A percentile compares a stretch with the other conserved stretches of the same genome.
Evolutionary conservation across 345 rosid species (phyloP).

Genomic region (Gossypium herbaceum): DNA sequence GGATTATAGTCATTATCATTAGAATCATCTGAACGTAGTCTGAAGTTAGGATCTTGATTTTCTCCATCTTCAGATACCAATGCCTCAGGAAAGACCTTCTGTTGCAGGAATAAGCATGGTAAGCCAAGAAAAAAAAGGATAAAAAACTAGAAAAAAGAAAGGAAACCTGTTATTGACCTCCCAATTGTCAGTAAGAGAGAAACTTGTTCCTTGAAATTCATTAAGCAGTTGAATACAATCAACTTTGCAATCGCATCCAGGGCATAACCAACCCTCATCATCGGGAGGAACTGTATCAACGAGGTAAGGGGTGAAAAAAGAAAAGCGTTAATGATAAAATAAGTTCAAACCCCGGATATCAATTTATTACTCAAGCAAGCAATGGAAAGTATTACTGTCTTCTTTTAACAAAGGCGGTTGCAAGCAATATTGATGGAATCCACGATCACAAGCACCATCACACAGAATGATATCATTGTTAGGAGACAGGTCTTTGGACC

Average conservation of each 20-base stretch:
- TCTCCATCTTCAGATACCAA: constrained; percentile 48
- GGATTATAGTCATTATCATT: constrained; percentile 79
- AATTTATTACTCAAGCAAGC: constrained; percentile 20
- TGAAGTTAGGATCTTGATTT: constrained; percentile 45
- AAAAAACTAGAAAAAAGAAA: neutral
- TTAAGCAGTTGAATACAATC: constrained; percentile 70
- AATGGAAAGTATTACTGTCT: constrained; percentile 60
- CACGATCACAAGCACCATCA: constrained; percentile 92
- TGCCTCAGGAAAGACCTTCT: constrained; percentile 94
- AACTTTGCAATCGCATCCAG: constrained; percentile 88
- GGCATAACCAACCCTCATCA: constrained; percentile 96
- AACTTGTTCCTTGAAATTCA: constrained; percentile 63
- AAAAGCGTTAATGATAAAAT: constrained; percentile 15
- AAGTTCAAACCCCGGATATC: neutral
- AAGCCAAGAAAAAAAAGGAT: constrained; percentile 3
- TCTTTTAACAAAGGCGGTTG: constrained; percentile 82
- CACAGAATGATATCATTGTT: constrained; percentile 93
- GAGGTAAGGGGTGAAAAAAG: constrained; percentile 16
- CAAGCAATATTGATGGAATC: constrained; percentile 88
- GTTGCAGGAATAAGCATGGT: constrained; percentile 25
- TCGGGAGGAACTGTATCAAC: constrained; percentile 75
- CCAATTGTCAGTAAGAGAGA: constrained; percentile 65
- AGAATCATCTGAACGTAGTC: constrained; percentile 79
- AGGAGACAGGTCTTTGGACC: constrained; percentile 69
- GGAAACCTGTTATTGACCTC: constrained; percentile 46